These are phyloP conservation scores for Pichia sp. DNA, from an alignment of 1,139 yeast species.

Conservation along the genomic window DNA sequence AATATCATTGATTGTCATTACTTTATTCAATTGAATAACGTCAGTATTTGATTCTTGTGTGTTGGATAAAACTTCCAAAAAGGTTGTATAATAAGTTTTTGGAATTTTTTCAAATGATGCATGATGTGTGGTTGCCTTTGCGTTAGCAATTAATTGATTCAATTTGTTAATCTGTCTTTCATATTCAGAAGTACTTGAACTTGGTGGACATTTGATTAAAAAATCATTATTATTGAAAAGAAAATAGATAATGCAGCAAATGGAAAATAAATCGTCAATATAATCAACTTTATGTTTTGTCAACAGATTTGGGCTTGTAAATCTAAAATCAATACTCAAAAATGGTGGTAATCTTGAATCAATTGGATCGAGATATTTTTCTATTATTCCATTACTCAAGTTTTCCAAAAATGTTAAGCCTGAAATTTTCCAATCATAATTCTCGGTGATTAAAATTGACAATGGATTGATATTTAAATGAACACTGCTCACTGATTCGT, in stretches of 20 bases:
- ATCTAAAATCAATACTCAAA: slow-evolving; percentile 65
- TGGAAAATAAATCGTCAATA: slow-evolving; percentile 75
- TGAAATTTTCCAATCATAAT: slow-evolving; percentile 90
- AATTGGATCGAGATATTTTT: slow-evolving; percentile 54
- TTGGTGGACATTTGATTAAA: slow-evolving; percentile 35
- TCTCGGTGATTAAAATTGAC: slow-evolving; percentile 68
- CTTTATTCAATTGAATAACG: slow-evolving; percentile 35
- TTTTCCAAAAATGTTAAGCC: slow-evolving; percentile 67
- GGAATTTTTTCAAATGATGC: slow-evolving; percentile 27
- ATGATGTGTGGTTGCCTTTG: slow-evolving; percentile 12
- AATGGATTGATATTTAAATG: slow-evolving; percentile 78
- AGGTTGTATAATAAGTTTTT: slow-evolving; percentile 22
- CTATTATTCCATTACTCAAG: slow-evolving; percentile 36
- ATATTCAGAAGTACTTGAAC: slow-evolving; percentile 29
- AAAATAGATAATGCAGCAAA: slow-evolving; percentile 68
- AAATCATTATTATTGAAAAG: slow-evolving; percentile 44
- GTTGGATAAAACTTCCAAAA: slow-evolving; percentile 20
- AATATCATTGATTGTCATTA: slow-evolving; percentile 46
- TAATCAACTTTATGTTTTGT: slow-evolving; percentile 53
- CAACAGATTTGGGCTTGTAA: slow-evolving; percentile 68
- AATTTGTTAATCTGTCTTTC: slow-evolving; percentile 25
- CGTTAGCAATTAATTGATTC: slow-evolving; percentile 16
- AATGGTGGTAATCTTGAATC: slow-evolving; percentile 72
- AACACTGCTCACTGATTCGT: slow-evolving; percentile 64
- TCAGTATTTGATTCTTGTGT: slow-evolving; percentile 32